Conservation (phyloP, 2,329 filamentous ascomycete genomes). For the Fusarium floridanum region DNA sequence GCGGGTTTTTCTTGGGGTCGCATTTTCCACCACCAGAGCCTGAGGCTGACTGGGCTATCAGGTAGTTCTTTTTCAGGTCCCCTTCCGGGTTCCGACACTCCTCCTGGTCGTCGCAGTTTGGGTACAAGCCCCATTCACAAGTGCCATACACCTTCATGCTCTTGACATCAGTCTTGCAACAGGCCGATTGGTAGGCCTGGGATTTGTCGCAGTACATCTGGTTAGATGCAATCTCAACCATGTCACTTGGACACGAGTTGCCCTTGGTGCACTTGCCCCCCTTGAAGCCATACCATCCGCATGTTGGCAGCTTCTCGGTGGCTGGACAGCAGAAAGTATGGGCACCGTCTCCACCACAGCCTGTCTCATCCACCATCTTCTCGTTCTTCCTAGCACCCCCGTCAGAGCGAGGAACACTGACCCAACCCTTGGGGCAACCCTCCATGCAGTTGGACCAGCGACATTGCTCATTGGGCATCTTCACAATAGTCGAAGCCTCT, state of each 20-base stretch:
- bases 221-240: conserved; percentile 17
- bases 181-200: conserved; percentile 11
- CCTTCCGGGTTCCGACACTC: background rate
- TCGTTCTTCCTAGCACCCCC: conserved; percentile 5
- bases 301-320: conserved; percentile 7
- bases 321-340: conserved; percentile 25
- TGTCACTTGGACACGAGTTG: conserved; percentile 1
- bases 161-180: conserved; percentile 11
- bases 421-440: conserved; percentile 18
- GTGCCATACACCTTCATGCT: conserved; percentile 18
- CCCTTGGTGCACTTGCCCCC: conserved; percentile 8
- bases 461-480: conserved; percentile 14
- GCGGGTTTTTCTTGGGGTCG: background rate
- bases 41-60: background rate
- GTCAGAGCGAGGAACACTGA: conserved; percentile 6
- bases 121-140: conserved; percentile 22
- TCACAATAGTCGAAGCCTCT: background rate
- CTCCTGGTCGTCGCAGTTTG: conserved; percentile 8
- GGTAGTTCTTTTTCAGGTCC: background rate
- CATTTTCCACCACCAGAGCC: background rate
- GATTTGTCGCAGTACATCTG: conserved; percentile 15
- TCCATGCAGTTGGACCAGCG: conserved; percentile 27
- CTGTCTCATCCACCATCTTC: conserved; percentile 18
- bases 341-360: conserved; percentile 8
- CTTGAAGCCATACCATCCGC: conserved; percentile 13